Base-by-base conservation (phyloP, 1,284 basidiomycete species). In the Vanrija sp. region DNA sequence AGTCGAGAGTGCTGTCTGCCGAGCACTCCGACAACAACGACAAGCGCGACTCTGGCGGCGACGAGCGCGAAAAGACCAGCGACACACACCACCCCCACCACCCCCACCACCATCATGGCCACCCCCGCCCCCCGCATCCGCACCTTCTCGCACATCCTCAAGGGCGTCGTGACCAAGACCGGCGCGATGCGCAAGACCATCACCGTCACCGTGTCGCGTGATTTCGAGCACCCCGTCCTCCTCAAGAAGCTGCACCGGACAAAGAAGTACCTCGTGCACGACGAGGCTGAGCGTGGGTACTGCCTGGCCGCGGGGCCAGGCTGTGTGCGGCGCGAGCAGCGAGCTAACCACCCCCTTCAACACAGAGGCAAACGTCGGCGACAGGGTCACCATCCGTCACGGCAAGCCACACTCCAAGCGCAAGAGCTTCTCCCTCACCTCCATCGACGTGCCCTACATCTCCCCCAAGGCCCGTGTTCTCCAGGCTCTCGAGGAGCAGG, bases 121-220 rank as follows among this genome's bases (percentile, higher is more conserved):
- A 64, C 9, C 34, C 12, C 34, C 34, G 34, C 12, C 34, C 34
- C 34, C 34, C 34, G 34, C 10, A 34, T 34, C 34, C 34, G 12
- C 10, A 12, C 12, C 6, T 34, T 34, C 34, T 34, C 34, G 34
- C n/a, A 69, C 55, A 59, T 67, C 43, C 62, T 67, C 50, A 57
- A 58, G 46, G 67, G 67, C 16, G 47, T 66, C 26, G 72, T 73
- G 43, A 71, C 68, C 39, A 71, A 72, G 62, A 63, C 63, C 18
- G 69, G 68, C 38, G 68, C 59, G 18, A 73, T 72, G 70, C 53
- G 57, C 49, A 73, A 72, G 65, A 73, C 72, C 25, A 58, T 68
- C 26, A 72, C 72, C 8, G 72, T 73, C 21, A 68, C 69, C 2
- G 70, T 73, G 47, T 46, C 56, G 29, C 58, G 69, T 28, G 57